Base-by-base conservation (phyloP, 768 basidiomycete genomes). In the Chalciporus chontae region DNA sequence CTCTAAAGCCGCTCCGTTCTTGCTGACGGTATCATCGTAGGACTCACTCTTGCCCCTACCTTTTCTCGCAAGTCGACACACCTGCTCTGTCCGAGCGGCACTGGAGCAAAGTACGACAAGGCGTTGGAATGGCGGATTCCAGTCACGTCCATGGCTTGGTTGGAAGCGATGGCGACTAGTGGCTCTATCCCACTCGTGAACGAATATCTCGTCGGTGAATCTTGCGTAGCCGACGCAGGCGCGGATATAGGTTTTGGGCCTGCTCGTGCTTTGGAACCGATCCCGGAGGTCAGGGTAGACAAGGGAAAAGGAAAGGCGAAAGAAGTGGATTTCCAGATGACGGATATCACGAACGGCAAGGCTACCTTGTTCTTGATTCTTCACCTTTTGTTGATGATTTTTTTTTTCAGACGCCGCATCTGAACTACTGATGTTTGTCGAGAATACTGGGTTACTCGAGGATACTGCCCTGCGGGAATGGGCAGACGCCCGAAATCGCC, bases 41-140 rank as follows among this genome's bases (percentile, higher is more conserved):
- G 84, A 10, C 76, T 84, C 32, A 74, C 61, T 4, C 71, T 81
- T 2, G 74, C 80, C 3, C 70, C 76, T 0, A 73, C 69, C n/a
- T 86, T 87, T 64, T 85, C 80, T 13, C 75, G 81, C 15, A 77
- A 74, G 10, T 79, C 84, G 2, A 94, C 93, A 0, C 89, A 95
- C 56, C 74, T 96, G 1, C 70, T 96, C 8, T 93, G 91, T 62
- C 86, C 87, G 0, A 74, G 81, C 6, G 79, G 76, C 0, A 69
- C 63, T 0, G 91, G 94, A 14, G 72, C 75, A 19, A 95, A 96
- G 63, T 90, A 79, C 44, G 79, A 84, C 14, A 90, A 85, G 63
- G 91, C 93, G 2, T 61, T 65, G 34, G 81, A 90, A 62, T 95
- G 94, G 93, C 75, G 75, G 13, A 78, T 87, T 8, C 83, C 85